Percentiles rank a stretch among this genome's conserved stretches.
These are phyloP conservation scores for Phytophthora kernoviae DNA, from an alignment of 352 stramenopile genomes.

Conservation along the genomic window DNA sequence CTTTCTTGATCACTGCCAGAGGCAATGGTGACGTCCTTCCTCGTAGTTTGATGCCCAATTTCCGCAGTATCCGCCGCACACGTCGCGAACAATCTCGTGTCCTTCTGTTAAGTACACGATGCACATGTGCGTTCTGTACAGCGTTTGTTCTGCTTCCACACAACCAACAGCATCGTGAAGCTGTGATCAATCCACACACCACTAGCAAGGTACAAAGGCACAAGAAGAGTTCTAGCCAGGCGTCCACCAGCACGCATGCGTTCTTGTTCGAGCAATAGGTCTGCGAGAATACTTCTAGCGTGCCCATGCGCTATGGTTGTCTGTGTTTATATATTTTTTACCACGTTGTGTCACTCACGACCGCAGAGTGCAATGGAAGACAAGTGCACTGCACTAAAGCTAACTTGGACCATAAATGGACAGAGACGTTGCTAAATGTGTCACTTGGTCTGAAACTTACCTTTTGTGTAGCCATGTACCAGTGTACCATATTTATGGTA, in stretches of 20 bases:
- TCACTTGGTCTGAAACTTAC: too few relatives aligned
- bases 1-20: constrained; percentile 71
- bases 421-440: too few relatives aligned
- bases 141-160: constrained; percentile 8
- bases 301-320: constrained; percentile 47
- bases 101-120: constrained; percentile 13
- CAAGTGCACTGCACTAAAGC: background rate
- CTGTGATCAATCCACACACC: constrained; percentile 23
- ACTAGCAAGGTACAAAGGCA: constrained; percentile 35
- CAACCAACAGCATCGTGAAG: constrained; percentile 33
- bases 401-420: background rate
- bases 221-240: constrained; percentile 60
- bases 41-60: constrained; percentile 12
- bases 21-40: constrained; percentile 50
- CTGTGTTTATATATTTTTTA: background rate
- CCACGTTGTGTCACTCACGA: too few relatives aligned
- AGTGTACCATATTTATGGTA: background rate
- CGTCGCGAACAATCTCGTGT: constrained; percentile 6
- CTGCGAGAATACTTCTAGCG: constrained; percentile 55
- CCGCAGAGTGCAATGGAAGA: too few relatives aligned
- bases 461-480: background rate
- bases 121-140: constrained; percentile 1
- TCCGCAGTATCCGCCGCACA: constrained; percentile 14
- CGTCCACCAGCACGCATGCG: constrained; percentile 69
- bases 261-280: constrained; percentile 51